phyloP scores from a whole-genome alignment of 139 green algal genomes.

The Haematococcus lacustris region DNA sequence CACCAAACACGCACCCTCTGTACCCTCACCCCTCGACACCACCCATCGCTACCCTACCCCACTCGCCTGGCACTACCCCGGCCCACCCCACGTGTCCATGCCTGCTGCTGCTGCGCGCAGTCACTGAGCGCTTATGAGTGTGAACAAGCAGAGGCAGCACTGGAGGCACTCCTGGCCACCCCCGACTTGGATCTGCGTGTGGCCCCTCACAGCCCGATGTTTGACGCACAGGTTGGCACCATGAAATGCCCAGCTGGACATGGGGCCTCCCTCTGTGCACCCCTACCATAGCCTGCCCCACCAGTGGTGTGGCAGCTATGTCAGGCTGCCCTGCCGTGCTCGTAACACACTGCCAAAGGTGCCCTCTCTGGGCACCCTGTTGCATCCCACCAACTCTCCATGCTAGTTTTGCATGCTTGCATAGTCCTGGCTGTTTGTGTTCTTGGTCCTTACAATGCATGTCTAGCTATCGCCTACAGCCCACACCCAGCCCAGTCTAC shows the following conservation, averaged over 20 bases:
- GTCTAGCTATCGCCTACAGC: conserved; percentile 10
- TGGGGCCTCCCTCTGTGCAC: too few relatives aligned
- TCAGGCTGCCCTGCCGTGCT: too few relatives aligned
- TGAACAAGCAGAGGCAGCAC: background rate
- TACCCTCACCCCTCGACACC: background rate
- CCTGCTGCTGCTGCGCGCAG: background rate
- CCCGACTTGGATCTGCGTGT: conserved; percentile 27
- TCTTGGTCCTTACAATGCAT: too few relatives aligned
- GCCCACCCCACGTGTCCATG: background rate
- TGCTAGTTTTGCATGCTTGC: too few relatives aligned
- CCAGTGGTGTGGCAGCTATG: too few relatives aligned
- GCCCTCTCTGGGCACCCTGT: too few relatives aligned
- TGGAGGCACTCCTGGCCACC: conserved; percentile 18
- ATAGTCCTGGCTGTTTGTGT: too few relatives aligned
- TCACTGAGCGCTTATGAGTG: background rate
- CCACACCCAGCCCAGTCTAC: background rate
- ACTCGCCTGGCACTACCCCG: background rate
- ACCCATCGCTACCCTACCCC: background rate
- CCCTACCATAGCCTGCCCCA: too few relatives aligned
- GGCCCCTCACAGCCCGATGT: background rate
- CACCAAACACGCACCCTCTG: too few relatives aligned
- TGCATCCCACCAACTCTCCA: too few relatives aligned
- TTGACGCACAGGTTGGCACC: background rate
- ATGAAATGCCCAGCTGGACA: background rate
- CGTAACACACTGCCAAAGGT: too few relatives aligned